These are phyloP conservation scores for Nannizzia gypsea DNA, from an alignment of 2,329 filamentous ascomycete genomes.

Conservation along the genomic window DNA sequence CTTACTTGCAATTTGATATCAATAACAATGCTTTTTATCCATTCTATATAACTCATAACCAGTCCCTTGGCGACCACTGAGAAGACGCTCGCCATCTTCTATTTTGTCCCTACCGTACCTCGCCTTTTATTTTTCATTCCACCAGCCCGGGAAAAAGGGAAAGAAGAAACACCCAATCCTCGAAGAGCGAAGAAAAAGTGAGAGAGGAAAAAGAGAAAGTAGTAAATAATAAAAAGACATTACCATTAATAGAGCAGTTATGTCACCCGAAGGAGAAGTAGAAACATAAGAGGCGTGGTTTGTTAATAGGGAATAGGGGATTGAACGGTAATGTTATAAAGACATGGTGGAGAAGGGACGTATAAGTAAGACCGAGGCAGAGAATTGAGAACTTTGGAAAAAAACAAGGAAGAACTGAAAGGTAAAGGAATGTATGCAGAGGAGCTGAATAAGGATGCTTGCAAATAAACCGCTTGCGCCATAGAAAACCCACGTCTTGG, in stretches of 20 bases:
- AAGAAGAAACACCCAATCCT: not conserved
- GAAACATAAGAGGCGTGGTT: not conserved
- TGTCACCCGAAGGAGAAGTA: not conserved
- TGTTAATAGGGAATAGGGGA: not conserved
- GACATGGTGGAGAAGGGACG: not conserved
- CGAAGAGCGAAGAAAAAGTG: not conserved
- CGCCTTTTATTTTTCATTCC: not conserved
- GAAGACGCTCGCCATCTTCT: not conserved
- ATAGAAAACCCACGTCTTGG: constrained; percentile 1
- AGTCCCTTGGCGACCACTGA: not conserved
- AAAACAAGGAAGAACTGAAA: too few relatives aligned
- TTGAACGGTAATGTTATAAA: not conserved
- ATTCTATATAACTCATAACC: not conserved
- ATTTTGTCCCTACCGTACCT: not conserved
- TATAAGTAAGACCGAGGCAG: not conserved
- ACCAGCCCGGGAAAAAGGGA: not conserved
- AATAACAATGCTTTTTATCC: not conserved
- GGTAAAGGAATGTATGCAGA: not conserved
- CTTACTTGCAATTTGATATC: too few relatives aligned
- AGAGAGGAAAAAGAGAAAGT: not conserved
- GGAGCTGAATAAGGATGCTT: not conserved
- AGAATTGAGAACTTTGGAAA: not conserved
- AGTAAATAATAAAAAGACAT: constrained; percentile 2
- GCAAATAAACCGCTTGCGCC: constrained; percentile 5
- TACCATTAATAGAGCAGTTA: constrained; percentile 5